phyloP scores from a whole-genome alignment of 306 rosid species.

The Castanea sativa region DNA sequence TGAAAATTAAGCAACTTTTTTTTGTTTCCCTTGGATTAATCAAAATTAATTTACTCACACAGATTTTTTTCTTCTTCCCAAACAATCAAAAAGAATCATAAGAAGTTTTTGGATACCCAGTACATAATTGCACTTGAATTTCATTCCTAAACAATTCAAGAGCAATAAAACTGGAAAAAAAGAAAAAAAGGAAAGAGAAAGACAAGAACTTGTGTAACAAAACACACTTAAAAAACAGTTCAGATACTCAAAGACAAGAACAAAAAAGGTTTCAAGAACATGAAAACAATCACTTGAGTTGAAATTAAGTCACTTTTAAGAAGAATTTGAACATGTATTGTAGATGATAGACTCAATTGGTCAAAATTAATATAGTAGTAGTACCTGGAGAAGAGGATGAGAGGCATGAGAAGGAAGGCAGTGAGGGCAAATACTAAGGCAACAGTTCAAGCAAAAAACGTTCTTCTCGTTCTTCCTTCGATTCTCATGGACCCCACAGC shows the following conservation, averaged over 20 bases:
- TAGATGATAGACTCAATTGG: background rate
- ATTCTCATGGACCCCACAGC: constrained; percentile 75
- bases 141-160: background rate
- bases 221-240: background rate
- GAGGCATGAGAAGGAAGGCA: constrained; percentile 72
- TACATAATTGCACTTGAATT: background rate
- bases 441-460: constrained; percentile 88
- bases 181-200: background rate
- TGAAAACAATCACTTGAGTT: background rate
- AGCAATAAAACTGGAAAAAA: background rate
- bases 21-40: too few species aligned
- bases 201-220: too few species aligned
- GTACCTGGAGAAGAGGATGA: constrained; percentile 95
- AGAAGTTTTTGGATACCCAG: background rate
- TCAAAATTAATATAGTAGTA: background rate
- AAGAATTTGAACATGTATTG: background rate
- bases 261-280: background rate
- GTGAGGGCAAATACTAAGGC: constrained; percentile 92
- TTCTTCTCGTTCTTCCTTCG: constrained; percentile 96
- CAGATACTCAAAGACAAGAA: background rate
- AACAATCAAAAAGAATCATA: background rate
- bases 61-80: background rate
- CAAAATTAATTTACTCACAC: background rate
- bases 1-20: background rate
- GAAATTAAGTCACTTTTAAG: background rate